Evolutionary conservation across 116 monocot genomes (phyloP).

Genomic region (Iris pallida): DNA sequence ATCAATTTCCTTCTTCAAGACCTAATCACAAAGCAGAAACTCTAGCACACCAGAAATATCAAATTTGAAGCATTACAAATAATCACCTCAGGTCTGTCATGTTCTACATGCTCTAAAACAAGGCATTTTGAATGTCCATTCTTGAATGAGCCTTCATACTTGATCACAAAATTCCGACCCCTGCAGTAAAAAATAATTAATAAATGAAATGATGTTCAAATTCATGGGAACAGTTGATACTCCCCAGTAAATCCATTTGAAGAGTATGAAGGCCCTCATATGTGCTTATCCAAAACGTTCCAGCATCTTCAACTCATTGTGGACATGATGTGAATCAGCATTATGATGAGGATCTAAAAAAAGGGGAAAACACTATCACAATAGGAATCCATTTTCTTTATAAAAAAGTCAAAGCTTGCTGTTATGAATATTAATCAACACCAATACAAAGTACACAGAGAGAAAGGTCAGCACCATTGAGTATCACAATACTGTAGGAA

Average conservation of each 20-base stretch:
- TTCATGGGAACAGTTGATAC: no score
- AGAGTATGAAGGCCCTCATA: background rate
- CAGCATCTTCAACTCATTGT: slow-evolving; percentile 91
- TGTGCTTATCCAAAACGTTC: slow-evolving; percentile 78
- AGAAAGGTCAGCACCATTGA: no score
- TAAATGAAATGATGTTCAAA: background rate
- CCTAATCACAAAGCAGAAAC: slow-evolving; percentile 26
- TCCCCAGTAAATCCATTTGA: background rate
- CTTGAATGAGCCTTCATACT: slow-evolving; percentile 77
- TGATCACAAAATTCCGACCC: slow-evolving; percentile 75
- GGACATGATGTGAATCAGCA: slow-evolving; percentile 75
- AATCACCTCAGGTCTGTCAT: slow-evolving; percentile 91
- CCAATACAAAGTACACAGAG: no score
- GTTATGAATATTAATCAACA: no score
- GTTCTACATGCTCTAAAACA: slow-evolving; percentile 88
- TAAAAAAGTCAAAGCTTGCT: no score
- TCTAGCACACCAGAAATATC: background rate
- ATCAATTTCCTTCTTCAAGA: slow-evolving; percentile 71
- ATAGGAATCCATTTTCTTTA: background rate
- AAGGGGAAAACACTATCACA: background rate
- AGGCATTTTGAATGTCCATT: slow-evolving; percentile 67
- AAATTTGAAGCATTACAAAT: background rate
- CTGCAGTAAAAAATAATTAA: slow-evolving; percentile 26
- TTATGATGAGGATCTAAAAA: slow-evolving; percentile 76
- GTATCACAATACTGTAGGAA: no score